Conservation (phyloP, 179 eudicot genomes). For the Pouteria campechiana region DNA sequence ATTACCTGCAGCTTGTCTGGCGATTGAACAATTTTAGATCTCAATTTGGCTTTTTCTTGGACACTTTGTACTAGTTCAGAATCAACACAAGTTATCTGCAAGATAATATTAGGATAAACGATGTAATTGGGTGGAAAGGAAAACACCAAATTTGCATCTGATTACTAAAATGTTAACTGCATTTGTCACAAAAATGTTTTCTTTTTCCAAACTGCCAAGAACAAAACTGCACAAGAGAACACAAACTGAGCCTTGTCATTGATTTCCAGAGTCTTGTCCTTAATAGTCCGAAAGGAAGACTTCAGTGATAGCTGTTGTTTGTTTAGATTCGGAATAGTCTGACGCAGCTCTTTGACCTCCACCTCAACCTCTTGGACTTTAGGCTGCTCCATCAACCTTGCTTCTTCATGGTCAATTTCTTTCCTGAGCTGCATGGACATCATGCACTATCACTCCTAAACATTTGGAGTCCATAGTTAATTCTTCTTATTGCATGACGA, state of each 20-base stretch:
- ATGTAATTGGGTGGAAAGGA: neutral
- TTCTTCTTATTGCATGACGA: neutral
- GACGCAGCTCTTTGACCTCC: slow-evolving; percentile 55
- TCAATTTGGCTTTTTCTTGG: slow-evolving; percentile 69
- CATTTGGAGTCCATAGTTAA: neutral
- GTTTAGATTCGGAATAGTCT: slow-evolving; percentile 53
- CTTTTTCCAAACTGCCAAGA: no score
- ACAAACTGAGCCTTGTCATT: slow-evolving; percentile 50
- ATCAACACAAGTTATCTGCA: slow-evolving; percentile 68
- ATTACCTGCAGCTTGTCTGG: slow-evolving; percentile 94
- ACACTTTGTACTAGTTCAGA: slow-evolving; percentile 69
- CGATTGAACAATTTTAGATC: slow-evolving; percentile 83
- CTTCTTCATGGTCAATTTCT: slow-evolving; percentile 46
- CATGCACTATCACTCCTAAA: neutral
- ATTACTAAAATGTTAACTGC: neutral
- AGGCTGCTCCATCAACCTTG: slow-evolving; percentile 59
- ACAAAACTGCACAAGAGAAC: no score
- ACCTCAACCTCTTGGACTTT: slow-evolving; percentile 54
- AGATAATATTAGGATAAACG: neutral
- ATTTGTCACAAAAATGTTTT: neutral
- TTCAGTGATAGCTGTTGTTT: slow-evolving; percentile 56
- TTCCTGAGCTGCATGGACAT: slow-evolving; percentile 38
- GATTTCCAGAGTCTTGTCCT: slow-evolving; percentile 64
- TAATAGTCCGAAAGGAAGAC: slow-evolving; percentile 38
- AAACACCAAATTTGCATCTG: neutral